Evolutionary conservation across 106 monocot genomes (phyloP).

Genomic region (Platanthera guangdongensis): DNA sequence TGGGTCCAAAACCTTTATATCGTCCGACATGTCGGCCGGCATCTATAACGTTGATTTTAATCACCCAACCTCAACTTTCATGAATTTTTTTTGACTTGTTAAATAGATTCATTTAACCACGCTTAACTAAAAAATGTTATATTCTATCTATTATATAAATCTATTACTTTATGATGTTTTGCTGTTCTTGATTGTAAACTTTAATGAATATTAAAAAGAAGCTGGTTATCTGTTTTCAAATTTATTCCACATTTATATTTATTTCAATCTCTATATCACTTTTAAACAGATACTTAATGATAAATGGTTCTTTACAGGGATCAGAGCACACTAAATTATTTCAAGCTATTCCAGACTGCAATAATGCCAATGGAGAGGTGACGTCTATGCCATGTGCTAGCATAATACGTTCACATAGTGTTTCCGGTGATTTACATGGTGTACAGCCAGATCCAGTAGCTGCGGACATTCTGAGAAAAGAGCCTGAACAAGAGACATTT

Average conservation of each 20-base stretch:
- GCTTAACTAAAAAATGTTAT: background rate
- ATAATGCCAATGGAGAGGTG: slow-evolving; percentile 47
- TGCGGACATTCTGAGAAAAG: slow-evolving; percentile 94
- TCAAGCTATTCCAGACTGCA: slow-evolving; percentile 36
- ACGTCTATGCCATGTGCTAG: slow-evolving; percentile 44
- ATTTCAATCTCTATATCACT: background rate
- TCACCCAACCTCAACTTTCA: no score
- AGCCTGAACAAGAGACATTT: slow-evolving; percentile 90
- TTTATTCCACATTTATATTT: background rate
- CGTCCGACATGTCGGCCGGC: no score
- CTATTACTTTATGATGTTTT: background rate
- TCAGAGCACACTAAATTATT: slow-evolving; percentile 25
- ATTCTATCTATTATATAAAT: background rate
- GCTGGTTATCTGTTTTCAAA: background rate
- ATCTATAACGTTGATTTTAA: no score
- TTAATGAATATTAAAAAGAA: background rate
- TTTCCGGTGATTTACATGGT: slow-evolving; percentile 84
- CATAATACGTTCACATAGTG: slow-evolving; percentile 82
- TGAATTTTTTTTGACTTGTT: background rate
- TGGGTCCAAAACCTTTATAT: no score
- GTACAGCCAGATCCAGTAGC: slow-evolving; percentile 90
- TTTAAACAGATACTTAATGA: background rate
- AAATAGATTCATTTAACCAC: background rate
- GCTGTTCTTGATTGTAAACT: background rate
- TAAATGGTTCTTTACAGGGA: slow-evolving; percentile 23